These are phyloP conservation scores for Diaporthe eres DNA, from an alignment of 2,329 filamentous ascomycete genomes.

Conservation along the genomic window DNA sequence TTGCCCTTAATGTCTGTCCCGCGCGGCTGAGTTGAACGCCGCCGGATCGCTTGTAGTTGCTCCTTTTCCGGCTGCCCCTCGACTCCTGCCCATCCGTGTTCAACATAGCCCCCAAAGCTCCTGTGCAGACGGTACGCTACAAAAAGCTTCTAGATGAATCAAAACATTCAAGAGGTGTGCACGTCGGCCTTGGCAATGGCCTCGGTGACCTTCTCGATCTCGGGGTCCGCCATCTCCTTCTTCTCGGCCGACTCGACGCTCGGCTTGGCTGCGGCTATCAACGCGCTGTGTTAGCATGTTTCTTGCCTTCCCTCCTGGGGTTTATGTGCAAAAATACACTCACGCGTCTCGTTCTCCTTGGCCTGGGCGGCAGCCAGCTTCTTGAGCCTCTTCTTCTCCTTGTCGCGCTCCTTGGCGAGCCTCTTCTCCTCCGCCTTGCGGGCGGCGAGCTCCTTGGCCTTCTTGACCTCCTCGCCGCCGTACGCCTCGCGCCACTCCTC, in stretches of 20 bases:
- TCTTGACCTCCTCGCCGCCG: conserved; percentile 75
- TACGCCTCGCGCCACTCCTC: conserved; percentile 86
- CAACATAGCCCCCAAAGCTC: background rate
- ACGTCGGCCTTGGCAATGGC: conserved; percentile 48
- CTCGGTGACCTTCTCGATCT: conserved; percentile 46
- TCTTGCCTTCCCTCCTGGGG: background rate
- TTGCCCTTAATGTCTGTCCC: background rate
- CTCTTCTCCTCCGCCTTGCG: conserved; percentile 67
- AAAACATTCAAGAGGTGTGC: conserved; percentile 42
- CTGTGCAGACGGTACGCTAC: background rate
- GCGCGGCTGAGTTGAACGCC: conserved; percentile 23
- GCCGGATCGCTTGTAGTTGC: background rate
- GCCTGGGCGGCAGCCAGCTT: conserved; percentile 51
- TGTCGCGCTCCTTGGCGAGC: conserved; percentile 64
- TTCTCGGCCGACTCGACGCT: conserved; percentile 47
- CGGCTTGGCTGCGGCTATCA: background rate
- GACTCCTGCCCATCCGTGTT: background rate
- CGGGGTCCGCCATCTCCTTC: conserved; percentile 45
- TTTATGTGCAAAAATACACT: background rate
- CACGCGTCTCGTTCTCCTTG: conserved; percentile 25
- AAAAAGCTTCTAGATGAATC: background rate
- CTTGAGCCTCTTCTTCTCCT: conserved; percentile 63
- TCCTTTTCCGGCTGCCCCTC: background rate
- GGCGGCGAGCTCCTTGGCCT: conserved; percentile 74
- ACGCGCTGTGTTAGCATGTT: background rate